Percentiles rank a stretch among this genome's conserved stretches.
phyloP scores from a whole-genome alignment of 2,329 filamentous ascomycete genomes.

The Colletotrichum musicola region DNA sequence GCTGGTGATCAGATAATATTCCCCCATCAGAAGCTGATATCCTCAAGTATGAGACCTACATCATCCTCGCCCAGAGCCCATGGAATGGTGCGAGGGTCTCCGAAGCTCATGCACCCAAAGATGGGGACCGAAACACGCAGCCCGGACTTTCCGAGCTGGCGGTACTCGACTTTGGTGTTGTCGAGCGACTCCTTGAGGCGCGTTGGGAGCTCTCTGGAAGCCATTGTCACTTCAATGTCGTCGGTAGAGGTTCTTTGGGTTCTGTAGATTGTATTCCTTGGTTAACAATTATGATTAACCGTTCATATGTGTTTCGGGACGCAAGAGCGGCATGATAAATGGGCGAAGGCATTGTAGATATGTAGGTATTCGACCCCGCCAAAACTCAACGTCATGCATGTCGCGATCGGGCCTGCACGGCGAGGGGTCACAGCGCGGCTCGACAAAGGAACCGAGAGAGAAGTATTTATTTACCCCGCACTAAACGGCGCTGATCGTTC shows the following conservation, averaged over 20 bases:
- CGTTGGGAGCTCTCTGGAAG: slow-evolving; percentile 28
- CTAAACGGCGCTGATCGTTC: slow-evolving; percentile 9
- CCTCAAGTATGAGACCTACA: not conserved
- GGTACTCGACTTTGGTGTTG: slow-evolving; percentile 59
- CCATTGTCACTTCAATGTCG: slow-evolving; percentile 15
- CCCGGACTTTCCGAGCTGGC: slow-evolving; percentile 70
- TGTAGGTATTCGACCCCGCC: not conserved
- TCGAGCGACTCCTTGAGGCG: slow-evolving; percentile 46
- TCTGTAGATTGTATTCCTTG: not conserved
- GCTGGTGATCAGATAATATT: not conserved
- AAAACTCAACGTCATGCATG: slow-evolving; percentile 25
- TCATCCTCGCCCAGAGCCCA: slow-evolving; percentile 72
- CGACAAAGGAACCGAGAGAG: slow-evolving; percentile 7
- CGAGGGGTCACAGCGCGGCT: slow-evolving; percentile 32
- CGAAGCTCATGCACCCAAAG: slow-evolving; percentile 74
- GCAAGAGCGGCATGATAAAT: too few species aligned
- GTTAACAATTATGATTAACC: not conserved
- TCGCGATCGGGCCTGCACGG: slow-evolving; percentile 22
- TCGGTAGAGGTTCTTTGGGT: not conserved
- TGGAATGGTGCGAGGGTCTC: slow-evolving; percentile 61
- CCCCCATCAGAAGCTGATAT: not conserved
- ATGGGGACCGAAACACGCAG: slow-evolving; percentile 74
- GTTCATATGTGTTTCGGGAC: not conserved
- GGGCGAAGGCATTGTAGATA: not conserved
- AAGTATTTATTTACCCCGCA: slow-evolving; percentile 29